Evolutionary conservation across 371 early-diverging fungal genomes (phyloP).

Genomic region (Smittium mucronatum): DNA sequence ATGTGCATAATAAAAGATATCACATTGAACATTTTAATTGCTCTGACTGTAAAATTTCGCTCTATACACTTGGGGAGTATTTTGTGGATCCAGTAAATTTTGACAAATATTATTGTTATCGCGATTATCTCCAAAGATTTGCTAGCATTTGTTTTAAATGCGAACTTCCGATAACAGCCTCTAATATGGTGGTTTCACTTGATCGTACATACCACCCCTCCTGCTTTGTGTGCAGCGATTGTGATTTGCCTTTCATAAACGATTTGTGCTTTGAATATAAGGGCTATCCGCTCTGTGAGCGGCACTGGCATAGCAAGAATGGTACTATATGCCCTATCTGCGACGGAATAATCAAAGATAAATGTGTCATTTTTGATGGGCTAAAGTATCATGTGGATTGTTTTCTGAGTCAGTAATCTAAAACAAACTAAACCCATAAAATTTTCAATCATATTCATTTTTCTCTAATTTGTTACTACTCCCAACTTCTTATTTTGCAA

Average conservation of each 20-base stretch:
- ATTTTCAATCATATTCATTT: too few relatives aligned
- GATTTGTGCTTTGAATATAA: conserved; percentile 34
- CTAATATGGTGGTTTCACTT: conserved; percentile 32
- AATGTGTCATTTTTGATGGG: conserved; percentile 31
- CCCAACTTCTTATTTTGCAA: too few relatives aligned
- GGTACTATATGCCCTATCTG: conserved; percentile 31
- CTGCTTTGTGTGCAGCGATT: conserved; percentile 34
- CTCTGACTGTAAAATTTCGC: conserved; percentile 30
- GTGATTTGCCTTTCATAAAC: conserved; percentile 29
- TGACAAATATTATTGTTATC: conserved; percentile 33
- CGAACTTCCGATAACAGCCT: conserved; percentile 30
- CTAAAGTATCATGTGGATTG: conserved; percentile 30
- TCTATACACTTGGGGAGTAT: conserved; percentile 35
- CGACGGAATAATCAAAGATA: conserved; percentile 29
- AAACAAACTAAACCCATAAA: too few relatives aligned
- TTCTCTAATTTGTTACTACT: too few relatives aligned
- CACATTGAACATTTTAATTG: conserved; percentile 32
- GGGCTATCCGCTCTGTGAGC: conserved; percentile 33
- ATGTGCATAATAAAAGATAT: conserved; percentile 28
- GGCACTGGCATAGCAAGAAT: conserved; percentile 35
- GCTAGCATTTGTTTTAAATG: conserved; percentile 29
- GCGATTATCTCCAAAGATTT: conserved; percentile 33
- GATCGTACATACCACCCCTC: conserved; percentile 32
- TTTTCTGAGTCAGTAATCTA: neutral
- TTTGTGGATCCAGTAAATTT: conserved; percentile 22